phyloP scores from a whole-genome alignment of 371 early-diverging fungal species.

The Mucor velutinosus region DNA sequence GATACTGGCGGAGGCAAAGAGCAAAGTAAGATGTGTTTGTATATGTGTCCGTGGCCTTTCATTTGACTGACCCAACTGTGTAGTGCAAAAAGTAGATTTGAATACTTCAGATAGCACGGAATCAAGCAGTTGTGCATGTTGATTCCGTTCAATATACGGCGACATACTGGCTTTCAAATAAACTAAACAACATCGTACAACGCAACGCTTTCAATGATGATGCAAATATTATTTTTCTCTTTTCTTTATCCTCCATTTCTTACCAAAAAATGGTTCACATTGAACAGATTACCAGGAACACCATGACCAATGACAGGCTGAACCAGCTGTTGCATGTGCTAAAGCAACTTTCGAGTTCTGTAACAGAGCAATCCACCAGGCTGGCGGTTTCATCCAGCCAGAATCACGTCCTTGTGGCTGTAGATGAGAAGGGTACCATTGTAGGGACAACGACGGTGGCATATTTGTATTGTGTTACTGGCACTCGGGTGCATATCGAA shows the following conservation, averaged over 20 bases:
- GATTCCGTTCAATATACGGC: neutral
- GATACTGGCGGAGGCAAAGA: conserved; percentile 39
- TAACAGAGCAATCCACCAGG: conserved; percentile 2
- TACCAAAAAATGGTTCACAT: neutral
- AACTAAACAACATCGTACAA: neutral
- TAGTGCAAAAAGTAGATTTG: conserved; percentile 41
- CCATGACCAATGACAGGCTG: conserved; percentile 2
- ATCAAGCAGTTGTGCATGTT: conserved; percentile 35
- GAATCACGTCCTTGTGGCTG: conserved; percentile 29
- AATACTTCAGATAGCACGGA: conserved; percentile 26
- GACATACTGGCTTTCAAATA: neutral
- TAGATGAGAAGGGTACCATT: conserved; percentile 1
- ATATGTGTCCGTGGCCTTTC: neutral
- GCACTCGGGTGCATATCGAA: conserved; percentile 48
- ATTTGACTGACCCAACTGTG: neutral
- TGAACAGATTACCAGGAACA: conserved; percentile 2
- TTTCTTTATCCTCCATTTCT: neutral
- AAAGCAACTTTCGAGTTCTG: conserved; percentile 27
- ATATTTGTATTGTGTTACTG: conserved; percentile 39
- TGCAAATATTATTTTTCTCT: neutral
- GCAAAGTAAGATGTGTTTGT: conserved; percentile 20
- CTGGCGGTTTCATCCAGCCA: conserved; percentile 27
- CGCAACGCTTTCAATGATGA: neutral
- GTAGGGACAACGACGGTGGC: conserved; percentile 37
- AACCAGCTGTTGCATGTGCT: conserved; percentile 1